These are phyloP conservation scores for Gastrolobium bilobum DNA, from an alignment of 306 rosid genomes.

Conservation along the genomic window DNA sequence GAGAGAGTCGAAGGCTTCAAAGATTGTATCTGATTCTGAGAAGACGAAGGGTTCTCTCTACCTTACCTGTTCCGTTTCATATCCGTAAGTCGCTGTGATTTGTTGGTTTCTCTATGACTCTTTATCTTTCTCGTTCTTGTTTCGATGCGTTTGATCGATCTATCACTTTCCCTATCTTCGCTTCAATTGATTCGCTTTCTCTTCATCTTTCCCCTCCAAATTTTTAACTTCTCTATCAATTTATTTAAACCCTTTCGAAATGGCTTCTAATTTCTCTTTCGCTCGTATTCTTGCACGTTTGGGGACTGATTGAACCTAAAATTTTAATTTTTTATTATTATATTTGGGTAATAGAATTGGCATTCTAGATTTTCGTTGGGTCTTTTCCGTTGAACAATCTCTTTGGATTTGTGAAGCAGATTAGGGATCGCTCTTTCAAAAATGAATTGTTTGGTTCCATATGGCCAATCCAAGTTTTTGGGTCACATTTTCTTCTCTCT, in stretches of 20 bases:
- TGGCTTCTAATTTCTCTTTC: constrained; percentile 4
- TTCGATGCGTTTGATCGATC: constrained; percentile 42
- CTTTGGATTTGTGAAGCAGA: constrained; percentile 21
- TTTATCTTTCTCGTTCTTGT: not conserved
- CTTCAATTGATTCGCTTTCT: not conserved
- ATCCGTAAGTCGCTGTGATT: constrained; percentile 39
- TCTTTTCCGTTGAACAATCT: constrained; percentile 6
- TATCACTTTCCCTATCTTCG: constrained; percentile 6
- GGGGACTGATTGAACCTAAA: not conserved
- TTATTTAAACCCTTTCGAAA: constrained; percentile 34
- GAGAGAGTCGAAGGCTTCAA: constrained; percentile 30
- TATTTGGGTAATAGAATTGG: constrained; percentile 30
- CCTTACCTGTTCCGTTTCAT: not conserved
- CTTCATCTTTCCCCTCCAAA: not conserved
- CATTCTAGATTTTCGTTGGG: not conserved
- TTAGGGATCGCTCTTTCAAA: constrained; percentile 51
- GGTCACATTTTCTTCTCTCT: not conserved
- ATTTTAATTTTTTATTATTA: not conserved
- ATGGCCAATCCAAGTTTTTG: not conserved
- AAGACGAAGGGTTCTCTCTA: constrained; percentile 3
- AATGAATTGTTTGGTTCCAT: not conserved
- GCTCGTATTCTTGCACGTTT: not conserved
- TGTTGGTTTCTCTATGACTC: not conserved
- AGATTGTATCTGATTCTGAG: constrained; percentile 28
- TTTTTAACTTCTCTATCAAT: not conserved